Conservation (phyloP, 495 filamentous ascomycete genomes). For the Aspergillus cristatus region DNA sequence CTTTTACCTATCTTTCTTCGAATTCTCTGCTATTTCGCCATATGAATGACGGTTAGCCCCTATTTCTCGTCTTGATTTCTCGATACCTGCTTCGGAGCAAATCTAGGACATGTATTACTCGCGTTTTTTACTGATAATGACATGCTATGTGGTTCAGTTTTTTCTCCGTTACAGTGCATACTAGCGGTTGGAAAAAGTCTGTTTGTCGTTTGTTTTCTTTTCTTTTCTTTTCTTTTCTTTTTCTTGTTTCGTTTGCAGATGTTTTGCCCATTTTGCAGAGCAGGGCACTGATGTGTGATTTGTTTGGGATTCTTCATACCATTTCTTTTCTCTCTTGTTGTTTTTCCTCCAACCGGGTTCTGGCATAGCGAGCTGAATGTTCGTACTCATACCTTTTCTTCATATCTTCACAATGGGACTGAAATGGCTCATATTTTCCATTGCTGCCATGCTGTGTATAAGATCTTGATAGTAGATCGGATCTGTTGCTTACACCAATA, state of each 20-base stretch:
- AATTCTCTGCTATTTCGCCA: too few species aligned
- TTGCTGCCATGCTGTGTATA: too few species aligned
- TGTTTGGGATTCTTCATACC: conserved; percentile 6
- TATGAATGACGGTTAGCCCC: too few species aligned
- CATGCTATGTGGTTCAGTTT: conserved; percentile 35
- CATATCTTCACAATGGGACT: too few species aligned
- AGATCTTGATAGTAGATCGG: too few species aligned
- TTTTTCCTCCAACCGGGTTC: conserved; percentile 12
- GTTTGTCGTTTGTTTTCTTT: too few species aligned
- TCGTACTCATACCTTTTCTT: conserved; percentile 10
- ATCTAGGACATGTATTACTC: conserved; percentile 38
- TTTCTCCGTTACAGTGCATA: conserved; percentile 34
- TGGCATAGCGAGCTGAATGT: conserved; percentile 21
- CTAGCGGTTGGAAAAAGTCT: conserved; percentile 44
- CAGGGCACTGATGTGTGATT: too few species aligned
- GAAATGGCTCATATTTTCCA: too few species aligned
- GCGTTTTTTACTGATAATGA: conserved; percentile 38
- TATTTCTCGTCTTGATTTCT: too few species aligned
- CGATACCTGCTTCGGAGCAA: too few species aligned
- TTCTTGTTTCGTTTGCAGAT: conserved; percentile 26
- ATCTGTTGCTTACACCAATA: too few species aligned
- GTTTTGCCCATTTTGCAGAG: conserved; percentile 20
- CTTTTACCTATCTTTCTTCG: too few species aligned
- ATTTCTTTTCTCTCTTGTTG: conserved; percentile 1
- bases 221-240: conserved; percentile 16